Percentiles rank a stretch among this genome's conserved stretches.
Conservation (phyloP, 1,284 basidiomycete genomes). For the Heterobasidion occidentale region DNA sequence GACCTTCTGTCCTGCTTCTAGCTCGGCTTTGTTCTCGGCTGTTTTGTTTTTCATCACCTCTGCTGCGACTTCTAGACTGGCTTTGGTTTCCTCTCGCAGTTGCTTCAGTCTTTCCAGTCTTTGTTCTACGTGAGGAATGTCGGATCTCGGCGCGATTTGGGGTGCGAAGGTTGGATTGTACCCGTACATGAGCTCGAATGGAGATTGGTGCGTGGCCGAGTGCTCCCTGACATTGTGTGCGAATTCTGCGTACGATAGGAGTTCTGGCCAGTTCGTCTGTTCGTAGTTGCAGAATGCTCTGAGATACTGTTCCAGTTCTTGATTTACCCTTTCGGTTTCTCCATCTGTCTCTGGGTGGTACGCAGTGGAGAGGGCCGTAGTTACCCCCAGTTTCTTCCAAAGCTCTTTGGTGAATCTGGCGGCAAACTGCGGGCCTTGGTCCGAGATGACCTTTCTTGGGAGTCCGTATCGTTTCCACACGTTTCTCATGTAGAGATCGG, state of each 20-base stretch:
- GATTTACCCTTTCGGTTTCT: slow-evolving; percentile 10
- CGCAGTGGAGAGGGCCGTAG: slow-evolving; percentile 5
- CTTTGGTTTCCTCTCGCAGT: no score
- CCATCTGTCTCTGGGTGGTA: slow-evolving; percentile 5
- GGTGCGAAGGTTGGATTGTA: no score
- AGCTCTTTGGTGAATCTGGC: background rate
- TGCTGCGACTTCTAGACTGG: no score
- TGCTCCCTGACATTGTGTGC: slow-evolving; percentile 2
- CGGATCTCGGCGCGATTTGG: no score
- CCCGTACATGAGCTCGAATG: no score
- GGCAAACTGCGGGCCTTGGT: slow-evolving; percentile 1
- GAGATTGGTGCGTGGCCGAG: background rate
- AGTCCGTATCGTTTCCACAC: background rate
- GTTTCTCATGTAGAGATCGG: background rate
- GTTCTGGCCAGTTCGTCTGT: slow-evolving; percentile 5
- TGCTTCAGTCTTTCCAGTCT: no score
- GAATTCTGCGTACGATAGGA: slow-evolving; percentile 4
- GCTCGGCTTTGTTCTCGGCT: no score
- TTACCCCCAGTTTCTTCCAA: background rate
- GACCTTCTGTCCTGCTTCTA: no score
- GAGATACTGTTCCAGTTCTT: slow-evolving; percentile 6
- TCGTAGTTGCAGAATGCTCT: slow-evolving; percentile 4
- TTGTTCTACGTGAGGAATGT: no score
- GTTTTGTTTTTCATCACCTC: no score
- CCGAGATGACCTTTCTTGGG: background rate